Conservation (phyloP, 352 stramenopile species). For the Globisporangium uncinulatum region DNA sequence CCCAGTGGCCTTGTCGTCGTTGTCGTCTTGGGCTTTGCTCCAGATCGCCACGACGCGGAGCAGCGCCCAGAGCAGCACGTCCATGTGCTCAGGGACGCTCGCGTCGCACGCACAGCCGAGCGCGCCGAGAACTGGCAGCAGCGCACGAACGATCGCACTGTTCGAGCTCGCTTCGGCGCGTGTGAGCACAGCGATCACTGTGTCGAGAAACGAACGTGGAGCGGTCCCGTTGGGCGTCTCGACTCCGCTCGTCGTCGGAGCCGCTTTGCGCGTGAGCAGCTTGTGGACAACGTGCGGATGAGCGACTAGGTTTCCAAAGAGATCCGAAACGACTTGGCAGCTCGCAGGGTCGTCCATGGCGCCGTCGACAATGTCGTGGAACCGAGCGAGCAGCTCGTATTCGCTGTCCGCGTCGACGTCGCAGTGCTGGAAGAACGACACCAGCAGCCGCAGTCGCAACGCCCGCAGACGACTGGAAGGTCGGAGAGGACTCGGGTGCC, state of each 20-base stretch:
- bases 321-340: constrained; percentile 8
- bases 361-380: constrained; percentile 10
- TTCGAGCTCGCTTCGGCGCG: constrained; percentile 27
- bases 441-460: constrained; percentile 20
- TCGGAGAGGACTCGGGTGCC: not conserved
- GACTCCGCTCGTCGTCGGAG: not conserved
- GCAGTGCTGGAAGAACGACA: constrained; percentile 39
- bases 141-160: constrained; percentile 14
- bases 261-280: constrained; percentile 25
- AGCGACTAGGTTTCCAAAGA: constrained; percentile 5
- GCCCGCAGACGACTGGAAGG: constrained; percentile 16
- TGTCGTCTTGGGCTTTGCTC: constrained; percentile 24
- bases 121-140: constrained; percentile 26
- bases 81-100: constrained; percentile 20
- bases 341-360: constrained; percentile 3
- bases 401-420: constrained; percentile 22
- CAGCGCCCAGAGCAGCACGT: constrained; percentile 46
- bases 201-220: constrained; percentile 25
- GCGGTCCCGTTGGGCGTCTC: not conserved
- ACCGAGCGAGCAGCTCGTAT: constrained; percentile 16
- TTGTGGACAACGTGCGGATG: constrained; percentile 16
- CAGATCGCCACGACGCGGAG: constrained; percentile 45
- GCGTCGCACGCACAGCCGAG: constrained; percentile 38
- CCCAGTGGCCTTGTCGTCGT: constrained; percentile 15
- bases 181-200: constrained; percentile 24